Percentiles rank a stretch among this genome's conserved stretches.
Evolutionary conservation across 2,329 filamentous ascomycete species (phyloP).

Genomic region (Aspergillus tamarii): DNA sequence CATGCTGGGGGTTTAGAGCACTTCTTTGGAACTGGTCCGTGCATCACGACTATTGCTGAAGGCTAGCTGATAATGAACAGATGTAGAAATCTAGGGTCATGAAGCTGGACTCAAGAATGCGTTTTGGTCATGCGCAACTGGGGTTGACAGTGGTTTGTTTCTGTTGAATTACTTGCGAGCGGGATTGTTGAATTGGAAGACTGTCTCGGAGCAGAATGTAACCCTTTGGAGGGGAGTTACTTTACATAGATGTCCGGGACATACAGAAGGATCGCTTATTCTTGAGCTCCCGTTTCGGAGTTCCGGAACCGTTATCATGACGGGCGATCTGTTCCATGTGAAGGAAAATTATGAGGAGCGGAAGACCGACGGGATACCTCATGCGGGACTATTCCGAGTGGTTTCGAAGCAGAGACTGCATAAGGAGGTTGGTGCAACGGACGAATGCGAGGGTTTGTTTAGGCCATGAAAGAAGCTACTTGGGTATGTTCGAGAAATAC

Average conservation of each 20-base stretch:
- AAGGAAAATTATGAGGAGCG: constrained; percentile 4
- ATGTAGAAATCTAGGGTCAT: constrained; percentile 1
- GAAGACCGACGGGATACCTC: background rate
- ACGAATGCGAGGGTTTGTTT: constrained; percentile 8
- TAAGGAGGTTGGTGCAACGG: background rate
- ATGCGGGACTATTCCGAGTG: constrained; percentile 7
- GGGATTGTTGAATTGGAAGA: constrained; percentile 2
- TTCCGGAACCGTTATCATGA: background rate
- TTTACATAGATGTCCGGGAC: background rate
- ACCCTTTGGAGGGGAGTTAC: background rate
- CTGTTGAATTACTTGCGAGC: background rate
- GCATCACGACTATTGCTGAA: background rate
- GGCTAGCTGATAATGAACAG: background rate
- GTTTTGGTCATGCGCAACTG: background rate
- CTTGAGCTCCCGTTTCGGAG: background rate
- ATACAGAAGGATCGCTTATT: background rate
- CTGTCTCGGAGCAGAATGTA: background rate
- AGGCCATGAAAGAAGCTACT: constrained; percentile 9
- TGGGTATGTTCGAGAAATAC: background rate
- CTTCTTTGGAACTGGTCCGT: background rate
- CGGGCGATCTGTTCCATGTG: background rate
- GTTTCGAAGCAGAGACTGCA: constrained; percentile 6
- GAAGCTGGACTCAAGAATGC: constrained; percentile 2
- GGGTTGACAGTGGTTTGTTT: background rate
- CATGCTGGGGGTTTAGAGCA: constrained; percentile 5